Evolutionary conservation across 768 basidiomycete species (phyloP).

Genomic region (Russula foetens): DNA sequence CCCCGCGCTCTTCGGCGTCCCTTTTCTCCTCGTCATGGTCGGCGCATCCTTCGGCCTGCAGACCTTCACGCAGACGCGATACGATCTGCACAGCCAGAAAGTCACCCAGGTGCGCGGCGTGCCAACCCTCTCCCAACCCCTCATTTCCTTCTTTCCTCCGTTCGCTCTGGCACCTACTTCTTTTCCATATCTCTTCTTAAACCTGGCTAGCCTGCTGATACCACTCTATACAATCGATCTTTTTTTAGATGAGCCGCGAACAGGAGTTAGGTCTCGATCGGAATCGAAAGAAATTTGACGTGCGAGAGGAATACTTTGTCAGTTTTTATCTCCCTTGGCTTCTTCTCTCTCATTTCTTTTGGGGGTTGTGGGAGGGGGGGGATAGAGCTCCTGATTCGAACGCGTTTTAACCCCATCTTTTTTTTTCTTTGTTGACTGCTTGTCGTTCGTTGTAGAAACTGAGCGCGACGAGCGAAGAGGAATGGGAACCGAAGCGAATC

Average conservation of each 20-base stretch:
- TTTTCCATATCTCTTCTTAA: too few relatives aligned
- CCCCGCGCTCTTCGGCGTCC: slow-evolving; percentile 74
- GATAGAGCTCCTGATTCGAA: too few relatives aligned
- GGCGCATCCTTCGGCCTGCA: slow-evolving; percentile 78
- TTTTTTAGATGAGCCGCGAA: slow-evolving; percentile 56
- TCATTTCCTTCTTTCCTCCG: not conserved
- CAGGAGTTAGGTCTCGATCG: slow-evolving; percentile 68
- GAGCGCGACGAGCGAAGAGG: slow-evolving; percentile 50
- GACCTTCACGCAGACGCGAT: slow-evolving; percentile 80
- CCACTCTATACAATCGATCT: too few relatives aligned
- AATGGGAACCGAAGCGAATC: slow-evolving; percentile 87
- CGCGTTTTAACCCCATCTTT: not conserved
- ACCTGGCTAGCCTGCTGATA: too few relatives aligned
- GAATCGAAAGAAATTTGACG: slow-evolving; percentile 76
- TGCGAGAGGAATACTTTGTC: slow-evolving; percentile 94
- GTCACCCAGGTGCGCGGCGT: slow-evolving; percentile 51
- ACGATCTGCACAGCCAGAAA: slow-evolving; percentile 80
- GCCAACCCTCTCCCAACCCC: not conserved
- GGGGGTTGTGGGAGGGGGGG: too few relatives aligned
- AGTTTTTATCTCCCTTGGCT: slow-evolving; percentile 32
- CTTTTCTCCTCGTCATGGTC: slow-evolving; percentile 82
- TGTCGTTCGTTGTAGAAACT: slow-evolving; percentile 42
- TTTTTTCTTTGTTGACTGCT: not conserved
- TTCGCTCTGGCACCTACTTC: not conserved
- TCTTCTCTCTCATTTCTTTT: too few relatives aligned